phyloP scores from a whole-genome alignment of 192 early-diverging fungal genomes.

The Linderina pennispora region DNA sequence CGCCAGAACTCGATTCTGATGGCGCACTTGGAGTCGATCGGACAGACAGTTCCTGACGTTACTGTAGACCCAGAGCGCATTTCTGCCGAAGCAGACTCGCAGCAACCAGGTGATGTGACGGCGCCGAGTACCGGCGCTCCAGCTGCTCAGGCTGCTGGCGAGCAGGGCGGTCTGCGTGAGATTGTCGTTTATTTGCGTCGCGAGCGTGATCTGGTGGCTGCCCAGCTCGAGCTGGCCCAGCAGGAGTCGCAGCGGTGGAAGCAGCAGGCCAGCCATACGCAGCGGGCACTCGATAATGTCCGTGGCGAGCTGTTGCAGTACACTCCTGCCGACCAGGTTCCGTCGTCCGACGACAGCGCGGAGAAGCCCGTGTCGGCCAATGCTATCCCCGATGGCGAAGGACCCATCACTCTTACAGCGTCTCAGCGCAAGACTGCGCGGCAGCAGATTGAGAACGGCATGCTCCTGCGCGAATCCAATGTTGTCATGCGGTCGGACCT shows the following conservation, averaged over 20 bases:
- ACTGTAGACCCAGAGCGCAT: slow-evolving; percentile 28
- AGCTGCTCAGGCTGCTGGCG: neutral
- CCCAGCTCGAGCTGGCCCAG: slow-evolving; percentile 57
- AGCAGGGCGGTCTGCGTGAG: slow-evolving; percentile 46
- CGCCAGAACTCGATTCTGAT: slow-evolving; percentile 71
- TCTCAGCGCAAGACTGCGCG: slow-evolving; percentile 55
- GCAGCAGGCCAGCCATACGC: slow-evolving; percentile 57
- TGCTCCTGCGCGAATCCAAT: slow-evolving; percentile 73
- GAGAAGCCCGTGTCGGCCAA: neutral
- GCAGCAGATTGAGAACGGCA: slow-evolving; percentile 60
- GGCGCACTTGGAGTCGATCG: slow-evolving; percentile 62
- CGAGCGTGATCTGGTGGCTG: slow-evolving; percentile 67
- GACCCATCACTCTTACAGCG: slow-evolving; percentile 46
- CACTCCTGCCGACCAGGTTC: slow-evolving; percentile 10
- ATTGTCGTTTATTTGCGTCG: slow-evolving; percentile 62
- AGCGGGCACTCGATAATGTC: slow-evolving; percentile 62
- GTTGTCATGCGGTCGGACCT: slow-evolving; percentile 61
- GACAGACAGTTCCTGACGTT: slow-evolving; percentile 35
- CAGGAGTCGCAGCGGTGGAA: slow-evolving; percentile 63
- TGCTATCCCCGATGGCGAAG: slow-evolving; percentile 13
- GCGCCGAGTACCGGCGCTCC: neutral
- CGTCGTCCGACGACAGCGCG: neutral
- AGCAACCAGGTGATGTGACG: no score
- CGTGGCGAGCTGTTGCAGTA: slow-evolving; percentile 49
- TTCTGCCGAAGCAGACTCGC: neutral